phyloP scores from a whole-genome alignment of 2,329 filamentous ascomycete species.

The Verticillium isaacii region DNA sequence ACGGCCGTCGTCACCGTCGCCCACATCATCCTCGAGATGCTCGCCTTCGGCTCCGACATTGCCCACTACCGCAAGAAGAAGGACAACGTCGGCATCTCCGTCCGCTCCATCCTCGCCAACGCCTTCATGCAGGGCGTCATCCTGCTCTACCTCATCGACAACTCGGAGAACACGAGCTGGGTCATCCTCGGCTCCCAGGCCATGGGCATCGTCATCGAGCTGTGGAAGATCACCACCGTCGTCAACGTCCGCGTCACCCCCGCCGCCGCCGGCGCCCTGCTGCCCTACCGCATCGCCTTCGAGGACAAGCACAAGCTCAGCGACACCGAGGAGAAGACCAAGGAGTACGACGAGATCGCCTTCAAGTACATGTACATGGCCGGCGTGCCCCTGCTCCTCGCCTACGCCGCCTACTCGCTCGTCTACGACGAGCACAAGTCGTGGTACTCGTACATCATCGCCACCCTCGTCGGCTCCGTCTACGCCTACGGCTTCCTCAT shows the following conservation, averaged over 20 bases:
- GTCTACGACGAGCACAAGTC: slow-evolving; percentile 94
- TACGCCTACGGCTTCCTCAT: slow-evolving; percentile 98
- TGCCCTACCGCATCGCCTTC: slow-evolving; percentile 79
- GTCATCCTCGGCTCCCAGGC: slow-evolving; percentile 96
- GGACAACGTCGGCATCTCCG: slow-evolving; percentile 93
- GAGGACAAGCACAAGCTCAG: slow-evolving; percentile 96
- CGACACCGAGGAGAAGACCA: slow-evolving; percentile 94
- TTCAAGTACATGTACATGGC: slow-evolving; percentile 96
- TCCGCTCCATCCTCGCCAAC: slow-evolving; percentile 93
- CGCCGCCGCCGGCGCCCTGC: slow-evolving; percentile 58
- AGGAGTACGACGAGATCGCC: slow-evolving; percentile 96
- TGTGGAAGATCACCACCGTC: slow-evolving; percentile 95
- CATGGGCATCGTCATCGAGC: slow-evolving; percentile 64
- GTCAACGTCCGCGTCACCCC: slow-evolving; percentile 81
- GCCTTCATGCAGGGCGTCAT: slow-evolving; percentile 97
- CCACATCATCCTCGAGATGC: slow-evolving; percentile 91
- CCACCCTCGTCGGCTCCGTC: slow-evolving; percentile 90
- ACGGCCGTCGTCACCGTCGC: slow-evolving; percentile 81
- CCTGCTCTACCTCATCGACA: slow-evolving; percentile 94
- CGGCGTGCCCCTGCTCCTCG: slow-evolving; percentile 81
- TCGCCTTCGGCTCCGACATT: slow-evolving; percentile 97
- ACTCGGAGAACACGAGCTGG: slow-evolving; percentile 96
- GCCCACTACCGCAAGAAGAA: slow-evolving; percentile 99
- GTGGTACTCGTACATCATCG: slow-evolving; percentile 95
- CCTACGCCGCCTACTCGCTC: slow-evolving; percentile 87